A percentile compares a stretch with the other conserved stretches of the same genome.
Evolutionary conservation across 257 asterid species (phyloP).

Genomic region (Rehmannia glutinosa): DNA sequence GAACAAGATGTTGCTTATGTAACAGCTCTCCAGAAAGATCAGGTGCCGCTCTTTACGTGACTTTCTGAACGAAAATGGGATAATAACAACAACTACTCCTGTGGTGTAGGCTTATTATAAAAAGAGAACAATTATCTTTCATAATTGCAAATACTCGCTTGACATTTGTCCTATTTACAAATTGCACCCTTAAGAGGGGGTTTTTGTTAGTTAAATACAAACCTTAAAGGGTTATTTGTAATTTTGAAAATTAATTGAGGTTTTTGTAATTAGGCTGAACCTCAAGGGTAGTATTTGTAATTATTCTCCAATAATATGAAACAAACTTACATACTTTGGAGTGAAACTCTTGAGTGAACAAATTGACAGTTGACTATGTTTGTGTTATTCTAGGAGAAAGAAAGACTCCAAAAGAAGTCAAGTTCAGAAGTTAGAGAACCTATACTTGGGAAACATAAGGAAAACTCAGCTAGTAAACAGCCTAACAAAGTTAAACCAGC

Average conservation of each 20-base stretch:
- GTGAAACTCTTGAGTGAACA: too few relatives aligned
- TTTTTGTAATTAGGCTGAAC: neutral
- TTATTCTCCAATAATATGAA: neutral
- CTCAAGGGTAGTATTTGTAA: neutral
- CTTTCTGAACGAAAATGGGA: too few relatives aligned
- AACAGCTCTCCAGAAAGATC: conserved; percentile 66
- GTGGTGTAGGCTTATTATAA: too few relatives aligned
- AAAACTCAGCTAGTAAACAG: conserved; percentile 20
- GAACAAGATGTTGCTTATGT: conserved; percentile 86
- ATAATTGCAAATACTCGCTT: neutral
- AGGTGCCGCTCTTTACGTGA: conserved; percentile 36
- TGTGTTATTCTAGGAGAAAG: conserved; percentile 46
- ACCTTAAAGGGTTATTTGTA: too few relatives aligned
- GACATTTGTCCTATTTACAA: neutral
- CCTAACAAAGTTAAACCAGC: conserved; percentile 20
- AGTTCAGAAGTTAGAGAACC: conserved; percentile 19
- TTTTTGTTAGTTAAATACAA: too few relatives aligned
- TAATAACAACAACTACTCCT: too few relatives aligned
- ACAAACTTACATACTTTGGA: too few relatives aligned
- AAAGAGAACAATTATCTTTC: too few relatives aligned
- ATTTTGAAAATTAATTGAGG: neutral
- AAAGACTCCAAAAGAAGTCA: conserved; percentile 30
- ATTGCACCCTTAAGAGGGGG: neutral
- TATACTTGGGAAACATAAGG: conserved; percentile 25
- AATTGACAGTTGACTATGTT: too few relatives aligned